phyloP scores from a whole-genome alignment of 495 filamentous ascomycete genomes.

The Evernia prunastri region DNA sequence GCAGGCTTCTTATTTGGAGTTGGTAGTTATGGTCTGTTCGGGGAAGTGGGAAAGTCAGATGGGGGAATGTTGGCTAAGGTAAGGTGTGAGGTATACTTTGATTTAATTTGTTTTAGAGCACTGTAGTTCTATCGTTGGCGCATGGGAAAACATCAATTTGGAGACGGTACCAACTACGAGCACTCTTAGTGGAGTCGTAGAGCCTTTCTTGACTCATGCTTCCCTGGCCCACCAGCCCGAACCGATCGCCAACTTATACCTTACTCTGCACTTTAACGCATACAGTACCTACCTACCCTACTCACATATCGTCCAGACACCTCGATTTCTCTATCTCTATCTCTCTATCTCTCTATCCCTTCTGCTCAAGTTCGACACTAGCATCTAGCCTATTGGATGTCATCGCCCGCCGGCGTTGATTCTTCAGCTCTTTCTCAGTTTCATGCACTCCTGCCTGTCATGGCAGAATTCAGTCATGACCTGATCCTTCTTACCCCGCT shows the following conservation, averaged over 20 bases:
- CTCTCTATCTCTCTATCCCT: not conserved
- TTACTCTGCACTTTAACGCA: not conserved
- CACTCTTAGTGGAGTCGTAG: too few species aligned
- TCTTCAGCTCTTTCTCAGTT: not conserved
- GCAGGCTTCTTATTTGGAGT: not conserved
- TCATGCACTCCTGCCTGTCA: not conserved
- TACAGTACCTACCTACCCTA: too few species aligned
- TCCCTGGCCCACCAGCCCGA: not conserved
- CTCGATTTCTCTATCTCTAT: too few species aligned
- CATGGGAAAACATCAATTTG: not conserved
- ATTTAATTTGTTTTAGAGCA: not conserved
- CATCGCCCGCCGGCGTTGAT: not conserved
- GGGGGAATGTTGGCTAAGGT: not conserved
- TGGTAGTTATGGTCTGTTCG: not conserved
- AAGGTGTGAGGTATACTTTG: too few species aligned
- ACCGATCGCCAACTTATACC: not conserved
- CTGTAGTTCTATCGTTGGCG: not conserved
- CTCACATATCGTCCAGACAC: too few species aligned
- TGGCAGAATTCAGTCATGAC: not conserved
- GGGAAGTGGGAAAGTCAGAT: conserved; percentile 6
- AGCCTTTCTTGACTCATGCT: conserved; percentile 1
- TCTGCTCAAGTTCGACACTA: not conserved
- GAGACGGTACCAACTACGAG: too few species aligned
- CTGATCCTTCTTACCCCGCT: conserved; percentile 1
- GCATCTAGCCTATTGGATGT: not conserved